Evolutionary conservation across 148 eudicot genomes (phyloP), one percentile per base, ranked within the genome.

Genomic region (Dysphania ambrosioides): DNA sequence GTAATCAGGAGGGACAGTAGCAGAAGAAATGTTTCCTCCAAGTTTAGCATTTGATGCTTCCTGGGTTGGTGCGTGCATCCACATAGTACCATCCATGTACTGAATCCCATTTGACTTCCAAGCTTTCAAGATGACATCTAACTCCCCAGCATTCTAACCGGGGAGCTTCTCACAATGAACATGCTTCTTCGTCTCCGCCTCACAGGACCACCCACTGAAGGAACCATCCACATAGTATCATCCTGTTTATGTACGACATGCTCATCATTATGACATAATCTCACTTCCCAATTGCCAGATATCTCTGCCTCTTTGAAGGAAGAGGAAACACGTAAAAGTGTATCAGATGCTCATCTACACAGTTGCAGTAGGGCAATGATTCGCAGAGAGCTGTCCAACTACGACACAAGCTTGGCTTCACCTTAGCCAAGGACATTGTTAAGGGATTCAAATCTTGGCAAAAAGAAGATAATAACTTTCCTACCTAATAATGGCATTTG

Each of bases 291-390:
- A 90, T 69, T 92, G 63, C 77, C 89, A 4, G 97, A 95, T 76
- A 68, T 95, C 47, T 79, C 90, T 19, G 74, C 82, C 6, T 92
- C 88, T 57, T 77, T 95, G 35, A 83, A 80, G 63, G 82, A 83
- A 68, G 90, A 83, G 67, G 83, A 83, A 61, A 76, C 78, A 58
- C 64, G 77, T 44, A 78, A 80, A 66, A 81, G 74, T 26, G 73
- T 72, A 73, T 79, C 83, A 30, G 65, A 75, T 68, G 85, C 88
- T 77, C 79, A 84, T 68, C 74, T 95, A n/a, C 73, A 91, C 89
- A 16, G 85, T 95, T 95, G 99, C 72, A 85, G 98, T 86, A 83
- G 99, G 99, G 99, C 59, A 95, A 95, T 57, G 97, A 95, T 80
- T 95, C 99, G 8, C 99, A 95, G 73, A 90, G 92, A 78, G 99